Percentiles rank a stretch among this genome's conserved stretches.
These are phyloP conservation scores for Acanthamoeba culbertsoni DNA, from an alignment of 208 protist species.

Conservation along the genomic window DNA sequence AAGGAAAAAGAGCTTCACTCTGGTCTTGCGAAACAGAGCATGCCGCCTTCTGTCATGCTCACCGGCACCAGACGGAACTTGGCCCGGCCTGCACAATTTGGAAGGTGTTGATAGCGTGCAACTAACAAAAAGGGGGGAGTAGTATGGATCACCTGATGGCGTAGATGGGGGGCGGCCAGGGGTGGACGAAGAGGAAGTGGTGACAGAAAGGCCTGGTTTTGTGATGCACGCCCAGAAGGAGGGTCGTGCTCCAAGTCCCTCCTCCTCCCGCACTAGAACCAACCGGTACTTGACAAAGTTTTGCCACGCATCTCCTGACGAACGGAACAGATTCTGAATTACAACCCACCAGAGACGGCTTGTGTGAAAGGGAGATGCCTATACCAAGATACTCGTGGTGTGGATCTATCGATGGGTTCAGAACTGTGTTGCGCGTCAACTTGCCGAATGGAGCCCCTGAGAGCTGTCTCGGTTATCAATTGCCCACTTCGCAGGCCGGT, in stretches of 20 bases:
- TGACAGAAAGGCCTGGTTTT: not conserved
- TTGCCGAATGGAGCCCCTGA: not conserved
- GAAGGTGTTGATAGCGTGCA: no score
- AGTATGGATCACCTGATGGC: no score
- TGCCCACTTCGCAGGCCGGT: not conserved
- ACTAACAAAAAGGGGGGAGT: no score
- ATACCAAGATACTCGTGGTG: slow-evolving; percentile 5
- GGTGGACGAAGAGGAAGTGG: not conserved
- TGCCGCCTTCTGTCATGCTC: no score
- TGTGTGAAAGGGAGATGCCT: not conserved
- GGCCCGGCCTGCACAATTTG: no score
- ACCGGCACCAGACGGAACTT: no score
- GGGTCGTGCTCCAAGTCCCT: not conserved
- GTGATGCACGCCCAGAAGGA: slow-evolving; percentile 2
- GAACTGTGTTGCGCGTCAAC: not conserved
- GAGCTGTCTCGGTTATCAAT: not conserved
- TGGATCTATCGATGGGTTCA: not conserved
- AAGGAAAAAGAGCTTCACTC: no score
- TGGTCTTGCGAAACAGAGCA: no score
- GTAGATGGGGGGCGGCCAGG: not conserved
- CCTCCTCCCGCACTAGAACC: not conserved
- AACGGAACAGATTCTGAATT: not conserved
- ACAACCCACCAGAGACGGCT: not conserved
- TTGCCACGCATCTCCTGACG: not conserved
- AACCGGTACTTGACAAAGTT: slow-evolving; percentile 31